Evolutionary conservation across 305 asterid genomes (phyloP), one percentile per base, ranked within the genome.

Genomic region (Fraxinus nigra): DNA sequence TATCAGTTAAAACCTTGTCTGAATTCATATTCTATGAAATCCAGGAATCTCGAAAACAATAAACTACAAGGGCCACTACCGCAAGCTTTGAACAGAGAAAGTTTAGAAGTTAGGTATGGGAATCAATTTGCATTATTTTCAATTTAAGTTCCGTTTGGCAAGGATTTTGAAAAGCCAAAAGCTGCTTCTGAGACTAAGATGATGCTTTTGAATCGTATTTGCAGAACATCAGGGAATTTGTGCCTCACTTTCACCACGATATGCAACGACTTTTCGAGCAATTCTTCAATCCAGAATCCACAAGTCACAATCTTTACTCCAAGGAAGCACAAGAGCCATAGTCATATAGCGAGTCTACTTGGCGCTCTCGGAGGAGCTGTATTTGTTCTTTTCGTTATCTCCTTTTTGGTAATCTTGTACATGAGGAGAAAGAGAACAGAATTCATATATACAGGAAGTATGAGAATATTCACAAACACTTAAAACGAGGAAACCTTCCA

Each of bases 41-140:
- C 75, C 65, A 93, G 98, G 92, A 93, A 92, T 87, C 91, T 95
- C 78, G 97, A 91, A 87, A 90, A 95, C 85, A 95, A 95, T 76
- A 90, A 86, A 85, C 88, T 95, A 69, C 96, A 88, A 86, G 99
- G 98, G 51, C 97, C 98, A 34, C 95, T 95, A 28, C 99, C 99
- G 48, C 89, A 86, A 76, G 87, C 98, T 43, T 84, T 95, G 81
- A 86, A 94, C 92, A 82, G 93, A 78, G 92, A 91, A 38, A 91
- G 91, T 82, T 83, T 94, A 79, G 90, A 94, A 88, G 89, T 95
- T 88, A 91, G 94, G 99, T 93, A 86, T 61, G 74, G 18, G 43
- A 72, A 67, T 80, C 38, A 82, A 54, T 63, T 51, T 43, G 8
- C 13, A 0, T 0, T 56, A 6, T 20, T 38, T 78, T 56, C 18